These are phyloP conservation scores for Paramyrothecium sp. DNA, from an alignment of 2,329 filamentous ascomycete genomes.

Conservation along the genomic window DNA sequence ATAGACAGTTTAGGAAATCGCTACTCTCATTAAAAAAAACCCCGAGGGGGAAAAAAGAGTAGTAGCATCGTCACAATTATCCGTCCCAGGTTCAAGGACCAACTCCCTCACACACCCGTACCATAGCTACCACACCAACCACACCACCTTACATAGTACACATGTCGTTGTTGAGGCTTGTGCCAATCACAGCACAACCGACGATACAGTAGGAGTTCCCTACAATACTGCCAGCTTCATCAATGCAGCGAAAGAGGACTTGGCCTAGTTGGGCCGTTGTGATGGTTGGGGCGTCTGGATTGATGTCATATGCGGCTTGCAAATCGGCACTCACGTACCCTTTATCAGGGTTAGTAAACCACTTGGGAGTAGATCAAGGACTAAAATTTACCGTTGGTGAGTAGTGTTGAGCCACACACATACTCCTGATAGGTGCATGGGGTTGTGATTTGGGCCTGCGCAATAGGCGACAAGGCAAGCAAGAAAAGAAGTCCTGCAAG, in stretches of 20 bases:
- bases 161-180: neutral
- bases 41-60: too few relatives aligned
- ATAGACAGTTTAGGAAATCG: too few relatives aligned
- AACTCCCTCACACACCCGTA: too few relatives aligned
- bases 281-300: neutral
- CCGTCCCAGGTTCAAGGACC: too few relatives aligned
- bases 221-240: neutral
- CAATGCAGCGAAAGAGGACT: slow-evolving; percentile 1
- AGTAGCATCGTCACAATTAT: too few relatives aligned
- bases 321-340: neutral
- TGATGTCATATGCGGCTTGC: neutral
- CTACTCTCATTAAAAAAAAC: too few relatives aligned
- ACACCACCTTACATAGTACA: slow-evolving; percentile 1
- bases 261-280: neutral
- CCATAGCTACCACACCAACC: neutral
- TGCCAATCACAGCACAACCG: neutral
- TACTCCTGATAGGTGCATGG: slow-evolving; percentile 2
- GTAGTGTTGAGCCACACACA: neutral
- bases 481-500: too few relatives aligned
- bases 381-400: slow-evolving; percentile 1
- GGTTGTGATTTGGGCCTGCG: neutral
- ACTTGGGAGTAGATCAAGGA: neutral
- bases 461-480: slow-evolving; percentile 1
- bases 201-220: slow-evolving; percentile 1
- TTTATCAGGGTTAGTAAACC: neutral